Conservation (phyloP, 768 basidiomycete genomes). For the Serpula lacrymans region DNA sequence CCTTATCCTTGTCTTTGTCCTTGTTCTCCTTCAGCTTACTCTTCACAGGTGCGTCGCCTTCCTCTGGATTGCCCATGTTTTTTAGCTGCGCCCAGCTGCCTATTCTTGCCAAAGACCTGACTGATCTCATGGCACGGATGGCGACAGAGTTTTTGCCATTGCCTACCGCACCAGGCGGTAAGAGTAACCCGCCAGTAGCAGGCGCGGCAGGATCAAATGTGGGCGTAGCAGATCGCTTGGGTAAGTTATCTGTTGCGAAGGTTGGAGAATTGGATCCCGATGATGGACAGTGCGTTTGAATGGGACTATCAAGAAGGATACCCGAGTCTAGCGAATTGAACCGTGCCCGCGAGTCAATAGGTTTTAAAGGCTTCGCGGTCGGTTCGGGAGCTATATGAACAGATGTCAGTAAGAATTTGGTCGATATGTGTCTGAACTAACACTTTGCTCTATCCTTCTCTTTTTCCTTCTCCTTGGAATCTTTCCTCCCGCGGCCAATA, state of each 20-base stretch:
- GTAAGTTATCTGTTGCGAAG: conserved; percentile 4
- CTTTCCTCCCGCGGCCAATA: conserved; percentile 70
- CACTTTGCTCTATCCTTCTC: conserved; percentile 37
- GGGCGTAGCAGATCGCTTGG: conserved; percentile 19
- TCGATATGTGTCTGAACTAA: conserved; percentile 4
- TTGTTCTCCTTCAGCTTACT: conserved; percentile 21
- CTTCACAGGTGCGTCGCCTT: conserved; percentile 22
- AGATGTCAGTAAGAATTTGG: not conserved
- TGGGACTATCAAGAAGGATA: conserved; percentile 27
- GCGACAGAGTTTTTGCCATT: conserved; percentile 61
- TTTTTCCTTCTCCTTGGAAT: conserved; percentile 62
- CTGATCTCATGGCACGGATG: conserved; percentile 72
- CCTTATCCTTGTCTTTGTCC: conserved; percentile 20
- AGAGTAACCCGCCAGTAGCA: conserved; percentile 35
- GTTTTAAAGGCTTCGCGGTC: conserved; percentile 16
- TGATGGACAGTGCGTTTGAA: conserved; percentile 14
- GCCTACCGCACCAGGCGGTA: conserved; percentile 30
- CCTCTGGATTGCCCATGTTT: conserved; percentile 31
- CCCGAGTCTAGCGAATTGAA: conserved; percentile 63
- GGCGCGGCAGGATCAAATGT: conserved; percentile 28
- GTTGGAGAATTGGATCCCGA: conserved; percentile 10
- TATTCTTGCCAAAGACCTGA: conserved; percentile 68
- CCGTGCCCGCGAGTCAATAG: conserved; percentile 41
- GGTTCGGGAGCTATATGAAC: conserved; percentile 44
- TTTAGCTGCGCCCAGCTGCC: conserved; percentile 68